phyloP scores from a whole-genome alignment of 2,329 filamentous ascomycete species.

The Talaromyces sp. region DNA sequence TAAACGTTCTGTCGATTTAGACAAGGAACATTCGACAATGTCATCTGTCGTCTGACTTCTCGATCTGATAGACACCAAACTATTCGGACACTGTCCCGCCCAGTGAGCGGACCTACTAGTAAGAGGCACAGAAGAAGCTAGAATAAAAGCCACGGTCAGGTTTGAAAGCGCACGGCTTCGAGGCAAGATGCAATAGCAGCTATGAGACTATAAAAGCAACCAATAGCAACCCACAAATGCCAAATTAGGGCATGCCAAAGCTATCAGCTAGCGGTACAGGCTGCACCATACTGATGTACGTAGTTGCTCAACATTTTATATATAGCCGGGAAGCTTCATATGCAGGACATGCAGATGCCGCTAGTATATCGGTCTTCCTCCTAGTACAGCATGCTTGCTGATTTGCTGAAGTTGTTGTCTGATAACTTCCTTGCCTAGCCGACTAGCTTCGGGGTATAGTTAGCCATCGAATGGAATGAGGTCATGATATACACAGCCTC shows the following conservation, averaged over 20 bases:
- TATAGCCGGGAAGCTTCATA: neutral
- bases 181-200: neutral
- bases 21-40: neutral
- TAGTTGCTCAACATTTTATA: neutral
- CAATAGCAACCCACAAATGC: neutral
- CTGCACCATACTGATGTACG: neutral
- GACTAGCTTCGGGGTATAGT: neutral
- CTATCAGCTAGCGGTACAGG: neutral
- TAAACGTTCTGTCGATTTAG: neutral
- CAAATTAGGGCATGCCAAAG: neutral
- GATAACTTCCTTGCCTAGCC: neutral
- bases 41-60: neutral
- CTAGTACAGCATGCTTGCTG: neutral
- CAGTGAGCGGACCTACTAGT: neutral
- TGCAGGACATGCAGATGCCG: constrained; percentile 6
- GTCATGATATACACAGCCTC: constrained; percentile 17
- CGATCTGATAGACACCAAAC: neutral
- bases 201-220: neutral
- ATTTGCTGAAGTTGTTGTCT: neutral
- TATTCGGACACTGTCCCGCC: neutral
- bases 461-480: neutral
- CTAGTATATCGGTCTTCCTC: neutral
- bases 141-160: constrained; percentile 3
- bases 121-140: constrained; percentile 7
- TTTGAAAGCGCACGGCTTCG: constrained; percentile 17